Evolutionary conservation across 1,284 basidiomycete genomes (phyloP).

Genomic region (Quambalaria eucalypti): DNA sequence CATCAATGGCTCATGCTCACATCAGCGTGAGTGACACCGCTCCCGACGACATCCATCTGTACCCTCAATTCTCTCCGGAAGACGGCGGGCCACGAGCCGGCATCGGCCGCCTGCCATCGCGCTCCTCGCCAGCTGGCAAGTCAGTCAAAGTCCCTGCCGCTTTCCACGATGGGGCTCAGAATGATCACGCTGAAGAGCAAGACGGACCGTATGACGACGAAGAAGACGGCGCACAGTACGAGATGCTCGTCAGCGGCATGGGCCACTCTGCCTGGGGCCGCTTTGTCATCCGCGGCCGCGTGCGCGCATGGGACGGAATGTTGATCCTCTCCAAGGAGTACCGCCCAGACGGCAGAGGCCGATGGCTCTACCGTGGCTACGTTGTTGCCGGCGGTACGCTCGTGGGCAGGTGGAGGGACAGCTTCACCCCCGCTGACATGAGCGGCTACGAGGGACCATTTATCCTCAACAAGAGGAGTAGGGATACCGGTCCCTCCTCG

Average conservation of each 20-base stretch:
- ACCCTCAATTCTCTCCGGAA: background rate
- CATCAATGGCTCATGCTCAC: background rate
- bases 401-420: conserved; percentile 49
- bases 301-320: conserved; percentile 53
- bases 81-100: no score
- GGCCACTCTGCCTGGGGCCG: conserved; percentile 54
- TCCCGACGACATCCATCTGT: background rate
- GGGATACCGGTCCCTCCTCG: no score
- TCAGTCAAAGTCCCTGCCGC: background rate
- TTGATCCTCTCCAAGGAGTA: conserved; percentile 53
- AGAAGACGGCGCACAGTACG: conserved; percentile 22
- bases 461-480: background rate
- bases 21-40: background rate
- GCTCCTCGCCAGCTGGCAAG: background rate
- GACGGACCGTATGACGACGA: background rate
- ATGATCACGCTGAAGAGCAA: background rate
- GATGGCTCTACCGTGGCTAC: conserved; percentile 53
- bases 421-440: conserved; percentile 46
- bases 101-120: background rate
- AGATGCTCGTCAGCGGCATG: conserved; percentile 50
- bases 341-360: conserved; percentile 50
- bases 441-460: conserved; percentile 43
- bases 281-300: conserved; percentile 51
- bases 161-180: background rate
- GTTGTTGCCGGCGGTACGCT: conserved; percentile 32